A percentile compares a stretch with the other conserved stretches of the same genome.
Conservation (phyloP, 2,329 filamentous ascomycete species). For the Aspergillus versicolor region DNA sequence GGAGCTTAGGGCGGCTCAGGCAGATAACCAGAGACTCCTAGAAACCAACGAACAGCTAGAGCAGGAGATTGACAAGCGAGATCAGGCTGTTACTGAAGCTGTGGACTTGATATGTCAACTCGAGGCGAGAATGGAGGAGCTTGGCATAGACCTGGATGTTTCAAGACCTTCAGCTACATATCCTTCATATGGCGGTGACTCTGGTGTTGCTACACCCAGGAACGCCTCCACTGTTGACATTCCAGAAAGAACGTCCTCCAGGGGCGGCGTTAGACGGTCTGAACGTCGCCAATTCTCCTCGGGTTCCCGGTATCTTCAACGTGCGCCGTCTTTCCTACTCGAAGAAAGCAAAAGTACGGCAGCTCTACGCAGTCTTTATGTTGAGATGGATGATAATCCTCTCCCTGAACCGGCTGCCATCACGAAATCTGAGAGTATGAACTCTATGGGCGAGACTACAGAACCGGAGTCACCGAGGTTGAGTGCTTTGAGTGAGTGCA, state of each 20-base stretch:
- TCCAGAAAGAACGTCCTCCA: slow-evolving; percentile 41
- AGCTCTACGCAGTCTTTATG: slow-evolving; percentile 41
- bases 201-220: slow-evolving; percentile 30
- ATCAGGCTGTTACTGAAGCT: slow-evolving; percentile 44
- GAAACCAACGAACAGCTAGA: slow-evolving; percentile 40
- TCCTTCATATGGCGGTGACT: slow-evolving; percentile 25
- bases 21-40: slow-evolving; percentile 36
- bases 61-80: slow-evolving; percentile 39
- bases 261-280: slow-evolving; percentile 22
- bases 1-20: slow-evolving; percentile 37
- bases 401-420: slow-evolving; percentile 25
- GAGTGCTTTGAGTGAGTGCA: slow-evolving; percentile 47
- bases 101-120: slow-evolving; percentile 45
- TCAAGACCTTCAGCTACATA: slow-evolving; percentile 28
- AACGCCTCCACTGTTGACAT: slow-evolving; percentile 31
- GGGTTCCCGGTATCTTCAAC: slow-evolving; percentile 28
- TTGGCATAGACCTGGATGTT: slow-evolving; percentile 23
- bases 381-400: slow-evolving; percentile 29
- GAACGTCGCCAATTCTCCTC: slow-evolving; percentile 21
- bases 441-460: slow-evolving; percentile 34
- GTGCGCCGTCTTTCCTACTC: slow-evolving; percentile 41
- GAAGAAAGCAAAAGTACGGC: slow-evolving; percentile 38
- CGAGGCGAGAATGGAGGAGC: slow-evolving; percentile 39
- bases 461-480: slow-evolving; percentile 42
- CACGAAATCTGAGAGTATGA: slow-evolving; percentile 36